Base-by-base conservation (phyloP, 208 protist species). In the Herpetomonas tarakana region DNA sequence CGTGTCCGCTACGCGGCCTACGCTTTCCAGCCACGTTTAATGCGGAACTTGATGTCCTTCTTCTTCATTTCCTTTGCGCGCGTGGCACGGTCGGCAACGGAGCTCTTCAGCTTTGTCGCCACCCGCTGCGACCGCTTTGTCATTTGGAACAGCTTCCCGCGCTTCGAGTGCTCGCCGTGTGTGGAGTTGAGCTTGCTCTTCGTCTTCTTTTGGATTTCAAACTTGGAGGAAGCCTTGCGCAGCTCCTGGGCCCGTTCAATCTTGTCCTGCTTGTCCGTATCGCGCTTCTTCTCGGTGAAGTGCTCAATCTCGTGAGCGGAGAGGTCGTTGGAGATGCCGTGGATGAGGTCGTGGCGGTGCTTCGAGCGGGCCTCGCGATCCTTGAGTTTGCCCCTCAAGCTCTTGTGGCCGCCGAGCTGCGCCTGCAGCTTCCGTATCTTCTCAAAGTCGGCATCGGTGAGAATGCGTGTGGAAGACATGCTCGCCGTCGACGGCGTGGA, bases 11-110 rank as follows among this genome's bases (percentile, higher is more conserved):
- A n/a, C n/a, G n/a, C n/a, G n/a, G n/a, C n/a, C 62, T 83, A 96
- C 25, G 91, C 91, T 71, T 94, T 94, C 87, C 86, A 94, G 29
- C 91, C 91, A 35, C 91, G 87, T 46, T 88, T 81, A 56, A 96
- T 96, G 70, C 91, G 87, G 77, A 96, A 96, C 63, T 96, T 96
- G 68, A 96, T 83, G 58, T 94, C 81, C 75, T 94, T 96, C 83
- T 94, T 93, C 70, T 92, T 91, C 71, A 93, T 96, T 39, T 92
- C 79, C 72, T 96, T 96, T 22, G 71, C 80, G 16, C 80, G 68
- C 16, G 64, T 81, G 12, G 82, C 75, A 25, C 87, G 74, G 50
- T 93, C 86, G 0, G 61, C 63, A 11, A 91, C 83, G 52, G 87
- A 94, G 61, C 75, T 86, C 76, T 84, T 87, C 47, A 94, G 74